Conservation (phyloP, 2,329 filamentous ascomycete genomes). For the Fusarium sulawesiense region DNA sequence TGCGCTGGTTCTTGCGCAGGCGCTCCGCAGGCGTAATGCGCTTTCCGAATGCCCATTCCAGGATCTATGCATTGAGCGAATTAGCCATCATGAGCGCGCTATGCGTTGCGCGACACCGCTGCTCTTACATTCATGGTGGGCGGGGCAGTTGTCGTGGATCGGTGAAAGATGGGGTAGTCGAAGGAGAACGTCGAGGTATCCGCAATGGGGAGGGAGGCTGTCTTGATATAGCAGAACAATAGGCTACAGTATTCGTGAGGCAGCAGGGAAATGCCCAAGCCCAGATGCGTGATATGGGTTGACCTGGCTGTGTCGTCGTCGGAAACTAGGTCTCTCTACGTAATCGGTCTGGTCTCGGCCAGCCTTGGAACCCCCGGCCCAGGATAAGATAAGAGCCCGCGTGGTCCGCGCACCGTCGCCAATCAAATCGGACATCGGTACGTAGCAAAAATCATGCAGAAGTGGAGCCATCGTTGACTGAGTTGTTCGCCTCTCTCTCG, state of each 20-base stretch:
- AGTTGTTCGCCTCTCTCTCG: conserved; percentile 40
- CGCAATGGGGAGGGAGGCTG: not conserved
- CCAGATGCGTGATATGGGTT: conserved; percentile 34
- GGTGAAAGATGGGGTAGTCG: conserved; percentile 1
- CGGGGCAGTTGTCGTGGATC: conserved; percentile 25
- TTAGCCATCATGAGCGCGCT: conserved; percentile 35
- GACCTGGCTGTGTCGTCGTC: conserved; percentile 28
- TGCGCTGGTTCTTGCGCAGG: conserved; percentile 92
- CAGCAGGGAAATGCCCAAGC: conserved; percentile 31
- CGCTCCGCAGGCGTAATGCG: conserved; percentile 97
- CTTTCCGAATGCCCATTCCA: conserved; percentile 99
- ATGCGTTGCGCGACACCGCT: conserved; percentile 35
- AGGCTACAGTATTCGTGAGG: conserved; percentile 29
- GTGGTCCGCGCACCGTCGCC: conserved; percentile 38
- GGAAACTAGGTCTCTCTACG: conserved; percentile 30
- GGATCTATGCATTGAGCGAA: conserved; percentile 68
- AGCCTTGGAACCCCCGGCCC: conserved; percentile 26
- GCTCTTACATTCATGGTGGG: conserved; percentile 47
- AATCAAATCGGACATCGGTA: conserved; percentile 46
- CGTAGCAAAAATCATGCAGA: conserved; percentile 51
- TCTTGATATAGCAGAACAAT: not conserved
- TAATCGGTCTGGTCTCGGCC: conserved; percentile 30
- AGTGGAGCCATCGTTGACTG: conserved; percentile 38
- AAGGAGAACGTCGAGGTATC: not conserved
- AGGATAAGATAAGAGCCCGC: conserved; percentile 46